These are phyloP conservation scores for Thielaviopsis populi DNA, from an alignment of 2,329 filamentous ascomycete genomes.

Conservation along the genomic window DNA sequence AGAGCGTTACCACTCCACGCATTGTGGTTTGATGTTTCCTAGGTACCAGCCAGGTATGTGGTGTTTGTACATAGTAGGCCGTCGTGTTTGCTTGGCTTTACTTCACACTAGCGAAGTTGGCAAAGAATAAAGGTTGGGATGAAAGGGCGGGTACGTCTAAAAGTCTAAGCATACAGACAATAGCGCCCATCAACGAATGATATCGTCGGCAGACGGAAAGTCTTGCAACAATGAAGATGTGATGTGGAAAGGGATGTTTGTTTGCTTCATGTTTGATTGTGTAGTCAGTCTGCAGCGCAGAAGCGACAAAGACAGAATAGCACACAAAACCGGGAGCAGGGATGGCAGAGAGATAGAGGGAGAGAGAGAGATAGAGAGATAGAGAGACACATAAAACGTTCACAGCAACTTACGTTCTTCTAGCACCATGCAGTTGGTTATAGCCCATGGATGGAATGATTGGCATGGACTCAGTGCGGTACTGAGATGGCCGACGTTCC, in stretches of 20 bases:
- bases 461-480: slow-evolving; percentile 15
- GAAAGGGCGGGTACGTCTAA: neutral
- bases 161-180: neutral
- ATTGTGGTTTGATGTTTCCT: neutral
- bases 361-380: too few species aligned
- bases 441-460: slow-evolving; percentile 12
- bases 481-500: slow-evolving; percentile 11
- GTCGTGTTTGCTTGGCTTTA: neutral
- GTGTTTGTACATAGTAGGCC: neutral
- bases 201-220: neutral
- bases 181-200: neutral
- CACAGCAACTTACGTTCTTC: slow-evolving; percentile 15
- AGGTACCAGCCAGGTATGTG: neutral
- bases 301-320: neutral
- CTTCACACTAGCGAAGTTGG: neutral
- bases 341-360: neutral
- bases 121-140: neutral
- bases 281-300: neutral
- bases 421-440: neutral
- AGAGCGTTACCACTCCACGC: neutral
- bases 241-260: neutral
- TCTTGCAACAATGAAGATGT: neutral
- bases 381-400: neutral
- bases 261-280: neutral
- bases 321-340: neutral